Evolutionary conservation across 202 grass and related monocot species (phyloP), one percentile per base, ranked within the genome.

Genomic region (Zizania palustris): DNA sequence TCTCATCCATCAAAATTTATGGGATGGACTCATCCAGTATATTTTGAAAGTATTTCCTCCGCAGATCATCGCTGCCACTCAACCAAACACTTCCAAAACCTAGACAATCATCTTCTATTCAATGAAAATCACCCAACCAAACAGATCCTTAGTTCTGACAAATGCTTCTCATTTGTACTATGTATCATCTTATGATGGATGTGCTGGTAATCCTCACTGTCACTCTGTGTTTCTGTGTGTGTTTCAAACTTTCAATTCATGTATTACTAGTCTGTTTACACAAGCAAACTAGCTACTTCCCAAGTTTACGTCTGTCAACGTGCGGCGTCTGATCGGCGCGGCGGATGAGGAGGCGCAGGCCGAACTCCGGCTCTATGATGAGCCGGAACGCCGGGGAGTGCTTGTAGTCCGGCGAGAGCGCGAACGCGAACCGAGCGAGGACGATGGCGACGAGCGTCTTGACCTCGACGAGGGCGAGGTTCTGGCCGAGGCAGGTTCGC

Each of bases 291-390:
- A 55, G 3, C 19, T 20, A 28, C 28, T 1, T 28, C 28, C 28
- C 28, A 28, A 28, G 28, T 55, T n/a, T 0, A 55, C 4, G 5
- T 3, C 57, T 37, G 40, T 15, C 50, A 64, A 2, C 48, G 6
- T 42, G 14, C 34, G 33, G 38, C 38, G 5, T 28, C 65, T 7
- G 11, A 3, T 10, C 55, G 45, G 70, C 37, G 21, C 79, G 89
- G 40, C 75, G 86, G 12, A 97, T 34, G 86, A 76, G 60, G 18
- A 97, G 82, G 28, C 84, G 83, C 28, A 97, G 77, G 3, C 90
- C 90, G 61, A 90, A 93, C 77, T 93, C 91, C 0, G 93, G 93
- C 54, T 93, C 86, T 73, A 97, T 76, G 71, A 93, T 90, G 11
- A 97, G 41, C 11, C 86, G 60, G 69, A 93, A 91, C 36, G 84